Conservation (phyloP, 2,329 filamentous ascomycete genomes). For the Domatiomyces catenatus region DNA sequence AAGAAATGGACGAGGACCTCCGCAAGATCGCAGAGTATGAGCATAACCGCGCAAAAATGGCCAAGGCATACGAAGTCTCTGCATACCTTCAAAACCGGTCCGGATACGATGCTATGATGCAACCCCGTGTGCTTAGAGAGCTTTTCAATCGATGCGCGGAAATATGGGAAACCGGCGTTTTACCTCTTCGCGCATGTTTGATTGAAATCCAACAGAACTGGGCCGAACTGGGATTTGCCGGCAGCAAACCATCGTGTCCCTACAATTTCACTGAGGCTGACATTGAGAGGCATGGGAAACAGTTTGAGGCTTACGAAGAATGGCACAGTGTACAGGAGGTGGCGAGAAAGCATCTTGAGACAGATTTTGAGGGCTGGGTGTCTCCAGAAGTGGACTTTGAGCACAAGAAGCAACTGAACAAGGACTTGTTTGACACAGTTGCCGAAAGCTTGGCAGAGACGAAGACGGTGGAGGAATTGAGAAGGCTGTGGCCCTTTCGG, state of each 20-base stretch:
- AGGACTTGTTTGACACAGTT: slow-evolving; percentile 13
- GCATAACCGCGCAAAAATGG: slow-evolving; percentile 11
- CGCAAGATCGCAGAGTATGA: slow-evolving; percentile 11
- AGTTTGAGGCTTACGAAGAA: slow-evolving; percentile 20
- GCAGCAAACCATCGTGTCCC: too few species aligned
- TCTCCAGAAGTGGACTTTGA: slow-evolving; percentile 20
- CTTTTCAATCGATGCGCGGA: slow-evolving; percentile 17
- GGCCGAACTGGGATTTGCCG: too few species aligned
- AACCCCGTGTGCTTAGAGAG: slow-evolving; percentile 21
- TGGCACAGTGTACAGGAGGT: slow-evolving; percentile 19
- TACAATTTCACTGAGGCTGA: too few species aligned
- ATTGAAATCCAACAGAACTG: too few species aligned
- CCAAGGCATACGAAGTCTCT: slow-evolving; percentile 22
- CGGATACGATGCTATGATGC: slow-evolving; percentile 8
- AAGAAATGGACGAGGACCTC: slow-evolving; percentile 16
- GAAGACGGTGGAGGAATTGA: too few species aligned
- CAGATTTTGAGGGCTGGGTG: slow-evolving; percentile 25
- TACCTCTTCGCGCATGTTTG: too few species aligned
- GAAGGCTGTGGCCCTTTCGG: too few species aligned
- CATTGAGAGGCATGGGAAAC: too few species aligned
- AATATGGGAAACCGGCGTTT: too few species aligned
- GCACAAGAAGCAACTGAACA: slow-evolving; percentile 17
- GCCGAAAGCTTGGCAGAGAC: too few species aligned
- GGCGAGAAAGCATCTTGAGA: slow-evolving; percentile 19
- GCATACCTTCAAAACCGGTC: slow-evolving; percentile 15